phyloP scores from a whole-genome alignment of 176 grass and related monocot species.

The sorghum (Sorghum bicolor) region DNA sequence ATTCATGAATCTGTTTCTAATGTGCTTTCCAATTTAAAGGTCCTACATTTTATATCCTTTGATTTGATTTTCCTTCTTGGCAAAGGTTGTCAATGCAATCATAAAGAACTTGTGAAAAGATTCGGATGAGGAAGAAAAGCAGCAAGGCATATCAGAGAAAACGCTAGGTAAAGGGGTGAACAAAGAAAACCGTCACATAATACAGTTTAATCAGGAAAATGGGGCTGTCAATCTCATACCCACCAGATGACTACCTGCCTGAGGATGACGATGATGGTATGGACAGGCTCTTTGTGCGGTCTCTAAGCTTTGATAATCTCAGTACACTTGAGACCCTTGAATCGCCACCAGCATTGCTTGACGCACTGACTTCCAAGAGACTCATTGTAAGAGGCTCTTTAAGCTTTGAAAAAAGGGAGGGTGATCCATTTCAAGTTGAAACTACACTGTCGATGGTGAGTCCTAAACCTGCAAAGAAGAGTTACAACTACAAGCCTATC shows the following conservation, averaged over 20 bases:
- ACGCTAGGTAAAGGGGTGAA: slow-evolving; percentile 1
- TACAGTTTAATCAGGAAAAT: slow-evolving; percentile 40
- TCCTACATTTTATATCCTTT: neutral
- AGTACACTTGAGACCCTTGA: slow-evolving; percentile 34
- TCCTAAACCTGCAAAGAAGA: slow-evolving; percentile 35
- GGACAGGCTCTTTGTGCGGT: slow-evolving; percentile 47
- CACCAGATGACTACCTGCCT: slow-evolving; percentile 53
- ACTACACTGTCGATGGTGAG: slow-evolving; percentile 42
- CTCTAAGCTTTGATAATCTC: slow-evolving; percentile 52
- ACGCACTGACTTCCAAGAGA: slow-evolving; percentile 37
- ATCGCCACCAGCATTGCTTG: slow-evolving; percentile 14
- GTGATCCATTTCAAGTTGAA: slow-evolving; percentile 37
- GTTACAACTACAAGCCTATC: slow-evolving; percentile 26
- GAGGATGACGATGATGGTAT: slow-evolving; percentile 43
- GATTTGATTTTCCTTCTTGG: neutral
- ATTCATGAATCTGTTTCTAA: neutral
- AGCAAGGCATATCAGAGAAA: neutral
- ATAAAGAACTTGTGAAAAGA: slow-evolving; percentile 2
- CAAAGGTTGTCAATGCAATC: neutral
- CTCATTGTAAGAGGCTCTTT: slow-evolving; percentile 48
- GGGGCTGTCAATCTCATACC: slow-evolving; percentile 69
- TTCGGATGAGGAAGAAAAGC: slow-evolving; percentile 11
- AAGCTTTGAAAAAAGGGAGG: slow-evolving; percentile 57
- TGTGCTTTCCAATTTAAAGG: neutral
- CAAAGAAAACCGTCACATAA: neutral